Evolutionary conservation across 2,329 filamentous ascomycete genomes (phyloP).

Genomic region (Bipolaris zeicola): DNA sequence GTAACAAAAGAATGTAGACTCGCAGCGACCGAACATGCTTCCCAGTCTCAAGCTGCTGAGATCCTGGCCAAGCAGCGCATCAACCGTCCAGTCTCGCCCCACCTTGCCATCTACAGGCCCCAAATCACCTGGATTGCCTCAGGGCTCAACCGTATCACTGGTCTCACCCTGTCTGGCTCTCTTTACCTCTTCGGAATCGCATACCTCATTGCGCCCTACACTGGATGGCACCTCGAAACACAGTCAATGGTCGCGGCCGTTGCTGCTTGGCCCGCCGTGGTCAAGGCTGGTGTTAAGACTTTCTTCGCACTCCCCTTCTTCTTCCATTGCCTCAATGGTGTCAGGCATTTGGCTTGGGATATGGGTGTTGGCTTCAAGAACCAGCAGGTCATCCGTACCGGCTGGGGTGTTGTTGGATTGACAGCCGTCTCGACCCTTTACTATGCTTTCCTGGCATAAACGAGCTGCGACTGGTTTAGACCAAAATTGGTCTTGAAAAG

Average conservation of each 20-base stretch:
- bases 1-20: slow-evolving; percentile 38
- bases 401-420: slow-evolving; percentile 66
- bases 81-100: slow-evolving; percentile 80
- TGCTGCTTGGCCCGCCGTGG: slow-evolving; percentile 63
- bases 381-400: slow-evolving; percentile 66
- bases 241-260: slow-evolving; percentile 68
- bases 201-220: slow-evolving; percentile 79
- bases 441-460: slow-evolving; percentile 33
- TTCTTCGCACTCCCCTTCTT: slow-evolving; percentile 68
- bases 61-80: slow-evolving; percentile 83
- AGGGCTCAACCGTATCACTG: slow-evolving; percentile 83
- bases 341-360: slow-evolving; percentile 76
- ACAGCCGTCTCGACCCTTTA: slow-evolving; percentile 52
- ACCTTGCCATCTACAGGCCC: slow-evolving; percentile 83
- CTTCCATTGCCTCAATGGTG: slow-evolving; percentile 71
- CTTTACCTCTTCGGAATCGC: slow-evolving; percentile 81
- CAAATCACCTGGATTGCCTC: slow-evolving; percentile 84
- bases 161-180: slow-evolving; percentile 69
- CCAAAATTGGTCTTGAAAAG: background rate
- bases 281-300: slow-evolving; percentile 66
- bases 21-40: slow-evolving; percentile 64
- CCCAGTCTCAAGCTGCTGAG: slow-evolving; percentile 59
- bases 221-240: slow-evolving; percentile 73
- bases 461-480: background rate
- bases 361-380: slow-evolving; percentile 66